Percentiles rank a stretch among this genome's conserved stretches.
Conservation (phyloP, 306 rosid species). For the Carpinus fangiana region DNA sequence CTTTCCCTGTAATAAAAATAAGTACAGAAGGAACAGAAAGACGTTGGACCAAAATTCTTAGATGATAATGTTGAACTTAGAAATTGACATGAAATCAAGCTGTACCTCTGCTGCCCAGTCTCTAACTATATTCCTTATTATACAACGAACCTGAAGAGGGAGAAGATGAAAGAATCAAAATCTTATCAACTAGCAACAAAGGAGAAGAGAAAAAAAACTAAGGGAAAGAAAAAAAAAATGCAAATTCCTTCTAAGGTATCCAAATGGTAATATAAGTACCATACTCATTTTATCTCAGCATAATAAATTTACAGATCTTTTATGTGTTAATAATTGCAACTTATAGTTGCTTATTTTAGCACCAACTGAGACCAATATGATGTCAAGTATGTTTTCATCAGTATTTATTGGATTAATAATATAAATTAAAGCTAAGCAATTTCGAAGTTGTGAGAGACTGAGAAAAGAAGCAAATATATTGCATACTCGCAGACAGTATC, state of each 20-base stretch:
- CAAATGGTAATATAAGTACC: background rate
- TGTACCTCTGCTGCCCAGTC: slow-evolving; percentile 95
- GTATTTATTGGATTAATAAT: background rate
- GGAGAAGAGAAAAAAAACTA: background rate
- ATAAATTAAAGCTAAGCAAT: background rate
- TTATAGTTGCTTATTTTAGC: background rate
- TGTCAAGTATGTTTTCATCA: background rate
- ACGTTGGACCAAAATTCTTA: slow-evolving; percentile 6
- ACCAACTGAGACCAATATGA: background rate
- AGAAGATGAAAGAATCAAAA: background rate
- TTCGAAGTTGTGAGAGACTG: background rate
- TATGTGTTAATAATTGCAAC: background rate
- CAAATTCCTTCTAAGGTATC: background rate
- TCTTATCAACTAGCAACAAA: slow-evolving; percentile 10
- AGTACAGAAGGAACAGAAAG: slow-evolving; percentile 8
- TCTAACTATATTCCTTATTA: slow-evolving; percentile 86
- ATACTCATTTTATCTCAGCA: background rate
- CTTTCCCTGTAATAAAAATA: slow-evolving; percentile 62
- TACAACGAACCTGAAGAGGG: slow-evolving; percentile 76
- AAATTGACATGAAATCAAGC: slow-evolving; percentile 12
- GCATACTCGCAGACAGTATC: background rate
- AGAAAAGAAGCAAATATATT: background rate
- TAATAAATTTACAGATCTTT: background rate
- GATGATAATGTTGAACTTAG: slow-evolving; percentile 11
- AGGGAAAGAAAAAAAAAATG: background rate